Base-by-base conservation (phyloP, 768 basidiomycete genomes). In the Tephrocybe sp. region DNA sequence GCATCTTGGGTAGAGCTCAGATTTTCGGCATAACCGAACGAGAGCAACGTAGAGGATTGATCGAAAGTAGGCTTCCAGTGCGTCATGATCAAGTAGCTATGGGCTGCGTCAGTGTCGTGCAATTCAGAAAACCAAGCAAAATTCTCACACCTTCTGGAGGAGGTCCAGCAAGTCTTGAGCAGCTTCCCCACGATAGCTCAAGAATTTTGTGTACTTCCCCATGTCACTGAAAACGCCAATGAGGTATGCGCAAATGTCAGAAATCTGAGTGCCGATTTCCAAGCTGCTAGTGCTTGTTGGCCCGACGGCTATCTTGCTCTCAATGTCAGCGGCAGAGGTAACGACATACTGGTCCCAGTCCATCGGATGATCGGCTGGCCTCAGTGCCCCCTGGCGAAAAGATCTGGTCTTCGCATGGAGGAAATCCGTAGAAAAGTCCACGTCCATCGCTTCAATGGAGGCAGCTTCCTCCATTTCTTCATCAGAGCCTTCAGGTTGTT, bases 1-100 rank as follows among this genome's bases (percentile, higher is more conserved):
- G 24, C 61, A 63, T 5, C 57, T 51, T 7, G 69, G 69, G 29
- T 65, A 62, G 2, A 64, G 57, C 8, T 57, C 57, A 6, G 66
- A 62, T 44, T 50, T 54, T 23, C 54, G 49, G 6, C 59, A 62
- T 13, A 71, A 60, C 9, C 58, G 57, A 4, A 58, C 40, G 8
- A 66, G 49, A 9, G 62, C 57, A 8, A 53, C 45, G 12, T 58
- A 45, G 10, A 66, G 49, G 12, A 37, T 51, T 10, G 18, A 48
- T 34, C 59, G 53, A n/a, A 59, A 47, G 10, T 11, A 25, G 3
- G 25, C 31, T n/a, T 52, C 45, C 1, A 57, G 47, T 21, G 46
- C 43, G 19, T 52, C 49, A 38, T 56, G 52, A 41, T 63, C 62
- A 39, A 65, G 18, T 13, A 53, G 23, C 57, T 58, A 37, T 5